These are phyloP conservation scores for Immersiella caudata DNA, from an alignment of 495 filamentous ascomycete genomes.

Conservation along the genomic window DNA sequence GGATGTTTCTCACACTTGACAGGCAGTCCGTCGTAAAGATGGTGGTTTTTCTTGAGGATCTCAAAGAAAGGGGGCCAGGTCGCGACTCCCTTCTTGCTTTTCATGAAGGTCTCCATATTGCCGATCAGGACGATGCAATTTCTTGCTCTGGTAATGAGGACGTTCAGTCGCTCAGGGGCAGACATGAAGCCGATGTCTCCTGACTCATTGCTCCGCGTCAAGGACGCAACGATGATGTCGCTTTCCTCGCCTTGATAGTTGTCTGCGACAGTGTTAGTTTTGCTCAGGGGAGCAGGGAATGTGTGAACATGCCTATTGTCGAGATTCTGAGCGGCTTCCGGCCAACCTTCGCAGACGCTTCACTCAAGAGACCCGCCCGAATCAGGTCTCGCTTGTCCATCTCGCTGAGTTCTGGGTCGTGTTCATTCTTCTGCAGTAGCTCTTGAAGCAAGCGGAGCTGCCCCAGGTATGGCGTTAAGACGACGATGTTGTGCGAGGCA, in stretches of 20 bases:
- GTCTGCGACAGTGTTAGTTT: slow-evolving; percentile 45
- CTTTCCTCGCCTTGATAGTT: slow-evolving; percentile 85
- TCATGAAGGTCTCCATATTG: slow-evolving; percentile 67
- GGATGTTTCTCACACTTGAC: slow-evolving; percentile 70
- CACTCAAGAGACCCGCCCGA: slow-evolving; percentile 63
- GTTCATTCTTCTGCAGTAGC: slow-evolving; percentile 52
- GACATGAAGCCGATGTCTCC: slow-evolving; percentile 78
- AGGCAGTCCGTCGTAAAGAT: slow-evolving; percentile 72
- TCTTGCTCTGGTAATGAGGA: slow-evolving; percentile 71
- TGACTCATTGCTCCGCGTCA: slow-evolving; percentile 67
- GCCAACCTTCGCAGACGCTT: slow-evolving; percentile 52
- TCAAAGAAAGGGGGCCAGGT: slow-evolving; percentile 64
- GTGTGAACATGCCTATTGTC: slow-evolving; percentile 58
- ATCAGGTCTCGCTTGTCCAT: slow-evolving; percentile 69
- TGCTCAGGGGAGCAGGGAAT: background rate
- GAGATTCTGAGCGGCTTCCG: slow-evolving; percentile 62
- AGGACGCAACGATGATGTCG: slow-evolving; percentile 68
- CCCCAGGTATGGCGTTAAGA: slow-evolving; percentile 75
- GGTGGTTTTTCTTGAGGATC: slow-evolving; percentile 52
- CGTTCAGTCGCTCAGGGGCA: slow-evolving; percentile 68
- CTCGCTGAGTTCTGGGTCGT: slow-evolving; percentile 65
- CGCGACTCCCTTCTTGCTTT: slow-evolving; percentile 60
- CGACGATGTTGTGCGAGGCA: slow-evolving; percentile 63
- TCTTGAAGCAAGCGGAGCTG: slow-evolving; percentile 64
- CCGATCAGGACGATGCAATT: slow-evolving; percentile 72